Conservation (phyloP, 2,329 filamentous ascomycete species). For the Alternaria angustiovoidea region DNA sequence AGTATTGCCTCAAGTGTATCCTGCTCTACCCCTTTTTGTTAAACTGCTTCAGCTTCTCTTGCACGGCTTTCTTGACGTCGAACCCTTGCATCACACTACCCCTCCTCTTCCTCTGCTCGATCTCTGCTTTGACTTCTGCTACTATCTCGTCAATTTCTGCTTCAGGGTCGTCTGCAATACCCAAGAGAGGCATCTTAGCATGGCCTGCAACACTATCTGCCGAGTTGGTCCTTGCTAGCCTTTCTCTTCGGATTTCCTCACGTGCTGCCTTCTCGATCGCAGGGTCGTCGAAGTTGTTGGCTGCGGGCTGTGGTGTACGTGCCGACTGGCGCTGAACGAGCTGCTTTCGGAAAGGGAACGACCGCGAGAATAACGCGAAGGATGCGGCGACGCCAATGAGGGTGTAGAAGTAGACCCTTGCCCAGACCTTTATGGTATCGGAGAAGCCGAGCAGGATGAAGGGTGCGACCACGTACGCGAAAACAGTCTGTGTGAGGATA, state of each 20-base stretch:
- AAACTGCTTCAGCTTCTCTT: conserved; percentile 48
- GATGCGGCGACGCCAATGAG: conserved; percentile 71
- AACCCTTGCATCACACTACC: conserved; percentile 49
- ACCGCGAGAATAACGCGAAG: conserved; percentile 80
- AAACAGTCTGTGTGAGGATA: conserved; percentile 79
- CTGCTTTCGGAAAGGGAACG: conserved; percentile 67
- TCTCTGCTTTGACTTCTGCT: conserved; percentile 75
- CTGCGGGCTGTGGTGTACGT: conserved; percentile 29
- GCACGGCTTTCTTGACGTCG: conserved; percentile 47
- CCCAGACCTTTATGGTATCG: conserved; percentile 78
- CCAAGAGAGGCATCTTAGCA: conserved; percentile 71
- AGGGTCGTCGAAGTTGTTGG: conserved; percentile 33
- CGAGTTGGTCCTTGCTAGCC: conserved; percentile 61
- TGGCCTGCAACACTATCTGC: conserved; percentile 59
- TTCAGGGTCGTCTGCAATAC: conserved; percentile 79
- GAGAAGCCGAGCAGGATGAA: conserved; percentile 83
- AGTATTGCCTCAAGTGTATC: background rate
- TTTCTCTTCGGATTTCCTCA: conserved; percentile 46
- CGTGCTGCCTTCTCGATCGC: conserved; percentile 41
- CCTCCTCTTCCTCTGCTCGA: conserved; percentile 66
- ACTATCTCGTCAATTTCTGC: conserved; percentile 80
- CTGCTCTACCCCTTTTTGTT: conserved; percentile 27
- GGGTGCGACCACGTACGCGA: conserved; percentile 82
- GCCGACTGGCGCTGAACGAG: conserved; percentile 47
- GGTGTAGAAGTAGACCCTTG: conserved; percentile 87